Conservation (phyloP, 2,329 filamentous ascomycete genomes). For the Fusarium sp. region DNA sequence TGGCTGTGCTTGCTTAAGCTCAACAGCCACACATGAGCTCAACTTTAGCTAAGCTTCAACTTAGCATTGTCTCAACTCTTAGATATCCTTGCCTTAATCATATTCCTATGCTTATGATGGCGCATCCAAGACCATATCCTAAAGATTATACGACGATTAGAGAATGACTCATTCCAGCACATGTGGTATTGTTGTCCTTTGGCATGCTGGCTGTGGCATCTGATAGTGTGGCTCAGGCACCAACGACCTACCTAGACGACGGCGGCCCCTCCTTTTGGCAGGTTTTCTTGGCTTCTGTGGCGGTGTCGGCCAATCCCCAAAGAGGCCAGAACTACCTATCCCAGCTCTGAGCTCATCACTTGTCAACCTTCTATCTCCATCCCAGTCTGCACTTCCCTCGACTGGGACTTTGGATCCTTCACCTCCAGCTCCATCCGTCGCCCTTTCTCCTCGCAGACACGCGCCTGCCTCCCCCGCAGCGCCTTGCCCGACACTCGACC, state of each 20-base stretch:
- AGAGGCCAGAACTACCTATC: constrained; percentile 47
- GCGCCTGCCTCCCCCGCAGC: constrained; percentile 30
- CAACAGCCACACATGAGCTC: too few species aligned
- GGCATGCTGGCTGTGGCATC: constrained; percentile 31
- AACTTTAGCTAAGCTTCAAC: too few species aligned
- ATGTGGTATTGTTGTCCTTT: constrained; percentile 30
- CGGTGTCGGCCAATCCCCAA: constrained; percentile 46
- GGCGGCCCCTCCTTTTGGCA: constrained; percentile 43
- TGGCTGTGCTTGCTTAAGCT: too few species aligned
- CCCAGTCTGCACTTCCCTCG: constrained; percentile 41
- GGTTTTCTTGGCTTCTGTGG: constrained; percentile 47
- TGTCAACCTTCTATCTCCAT: constrained; percentile 38
- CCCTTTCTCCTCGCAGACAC: neutral
- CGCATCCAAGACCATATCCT: neutral
- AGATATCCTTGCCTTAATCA: too few species aligned
- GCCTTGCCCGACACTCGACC: constrained; percentile 17
- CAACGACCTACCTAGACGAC: constrained; percentile 16
- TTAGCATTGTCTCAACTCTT: too few species aligned
- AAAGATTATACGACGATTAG: too few species aligned
- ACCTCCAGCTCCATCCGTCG: constrained; percentile 19
- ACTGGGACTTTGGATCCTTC: constrained; percentile 45
- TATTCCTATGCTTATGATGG: neutral
- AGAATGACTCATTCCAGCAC: constrained; percentile 15
- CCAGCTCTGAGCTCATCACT: constrained; percentile 49
- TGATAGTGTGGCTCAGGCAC: constrained; percentile 40